Evolutionary conservation across 441 rosid genomes (phyloP).

Genomic region (Raphanus hybrid): DNA sequence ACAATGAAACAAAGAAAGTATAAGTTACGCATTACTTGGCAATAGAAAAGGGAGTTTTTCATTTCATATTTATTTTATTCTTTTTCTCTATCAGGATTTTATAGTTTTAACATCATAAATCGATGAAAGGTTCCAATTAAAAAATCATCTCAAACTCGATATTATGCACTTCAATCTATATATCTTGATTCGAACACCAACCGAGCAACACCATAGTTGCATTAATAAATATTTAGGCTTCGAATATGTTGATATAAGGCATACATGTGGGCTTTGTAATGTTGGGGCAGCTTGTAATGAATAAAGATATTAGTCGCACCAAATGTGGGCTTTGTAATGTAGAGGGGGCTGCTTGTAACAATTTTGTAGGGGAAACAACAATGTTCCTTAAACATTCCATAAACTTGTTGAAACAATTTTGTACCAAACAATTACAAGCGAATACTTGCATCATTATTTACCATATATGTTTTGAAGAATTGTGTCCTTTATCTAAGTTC

Average conservation of each 20-base stretch:
- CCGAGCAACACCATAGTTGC: not conserved
- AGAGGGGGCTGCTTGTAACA: not conserved
- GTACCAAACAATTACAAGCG: not conserved
- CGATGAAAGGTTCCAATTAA: not conserved
- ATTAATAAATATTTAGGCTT: not conserved
- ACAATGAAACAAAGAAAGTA: not conserved
- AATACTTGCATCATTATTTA: not conserved
- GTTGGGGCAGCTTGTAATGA: conserved; percentile 11
- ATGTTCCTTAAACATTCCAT: not conserved
- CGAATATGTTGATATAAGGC: not conserved
- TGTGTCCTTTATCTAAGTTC: not conserved
- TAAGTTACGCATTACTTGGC: not conserved
- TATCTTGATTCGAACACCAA: not conserved
- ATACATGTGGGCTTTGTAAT: conserved; percentile 1
- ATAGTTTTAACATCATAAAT: not conserved
- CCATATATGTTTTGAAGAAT: not conserved
- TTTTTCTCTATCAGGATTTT: not conserved
- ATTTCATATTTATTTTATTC: too few relatives aligned
- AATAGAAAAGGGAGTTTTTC: not conserved
- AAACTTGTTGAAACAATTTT: not conserved
- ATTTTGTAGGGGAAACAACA: not conserved
- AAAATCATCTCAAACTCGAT: not conserved
- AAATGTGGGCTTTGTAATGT: not conserved
- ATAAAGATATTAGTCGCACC: not conserved
- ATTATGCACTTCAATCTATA: not conserved